Evolutionary conservation across 2,329 filamentous ascomycete genomes (phyloP).

Genomic region (Scleromitrula shiraiana): DNA sequence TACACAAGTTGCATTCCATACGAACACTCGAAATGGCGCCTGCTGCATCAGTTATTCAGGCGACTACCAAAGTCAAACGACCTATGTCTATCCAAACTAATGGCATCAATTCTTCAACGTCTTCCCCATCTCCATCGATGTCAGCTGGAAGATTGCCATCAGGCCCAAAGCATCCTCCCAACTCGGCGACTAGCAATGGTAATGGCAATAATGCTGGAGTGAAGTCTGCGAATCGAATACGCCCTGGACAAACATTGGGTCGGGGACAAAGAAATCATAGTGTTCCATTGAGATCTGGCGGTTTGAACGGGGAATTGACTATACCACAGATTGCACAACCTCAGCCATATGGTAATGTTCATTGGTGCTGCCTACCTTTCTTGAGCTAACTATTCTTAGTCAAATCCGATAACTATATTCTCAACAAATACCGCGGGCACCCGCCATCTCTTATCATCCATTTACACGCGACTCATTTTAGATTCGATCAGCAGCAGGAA

Average conservation of each 20-base stretch:
- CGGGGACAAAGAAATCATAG: constrained; percentile 43
- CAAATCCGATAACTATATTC: constrained; percentile 65
- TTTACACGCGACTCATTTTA: constrained; percentile 76
- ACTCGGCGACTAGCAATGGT: constrained; percentile 39
- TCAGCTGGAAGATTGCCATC: constrained; percentile 48
- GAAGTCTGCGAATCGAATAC: constrained; percentile 48
- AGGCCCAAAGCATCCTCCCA: constrained; percentile 43
- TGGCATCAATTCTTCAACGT: constrained; percentile 40
- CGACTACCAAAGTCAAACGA: constrained; percentile 54
- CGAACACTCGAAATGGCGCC: constrained; percentile 23
- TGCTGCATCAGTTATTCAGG: constrained; percentile 22
- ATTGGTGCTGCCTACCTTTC: constrained; percentile 20
- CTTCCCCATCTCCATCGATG: constrained; percentile 40
- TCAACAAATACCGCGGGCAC: constrained; percentile 67
- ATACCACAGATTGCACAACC: constrained; percentile 35
- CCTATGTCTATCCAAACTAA: constrained; percentile 47
- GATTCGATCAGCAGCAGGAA: constrained; percentile 80
- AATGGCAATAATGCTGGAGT: constrained; percentile 29
- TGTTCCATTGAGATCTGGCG: constrained; percentile 41
- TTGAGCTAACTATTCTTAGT: constrained; percentile 40
- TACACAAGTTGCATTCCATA: background rate
- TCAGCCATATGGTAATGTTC: constrained; percentile 48
- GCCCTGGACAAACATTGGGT: constrained; percentile 37
- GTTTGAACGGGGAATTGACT: constrained; percentile 37
- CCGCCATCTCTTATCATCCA: constrained; percentile 82